Conservation (phyloP, 768 basidiomycete species). For the Suillus ampliporus region DNA sequence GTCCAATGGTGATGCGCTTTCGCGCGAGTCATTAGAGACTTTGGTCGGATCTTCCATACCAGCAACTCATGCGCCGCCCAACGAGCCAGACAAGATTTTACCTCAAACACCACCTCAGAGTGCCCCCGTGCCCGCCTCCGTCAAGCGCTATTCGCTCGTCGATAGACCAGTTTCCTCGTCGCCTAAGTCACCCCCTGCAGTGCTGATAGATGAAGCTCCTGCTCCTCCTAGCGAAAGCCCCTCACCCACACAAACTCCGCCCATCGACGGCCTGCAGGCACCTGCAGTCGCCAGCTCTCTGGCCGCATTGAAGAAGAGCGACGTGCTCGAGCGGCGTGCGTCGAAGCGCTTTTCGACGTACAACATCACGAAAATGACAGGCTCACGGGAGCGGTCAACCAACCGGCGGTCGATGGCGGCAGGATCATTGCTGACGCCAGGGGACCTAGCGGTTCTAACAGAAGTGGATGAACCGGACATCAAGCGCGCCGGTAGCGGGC, state of each 20-base stretch:
- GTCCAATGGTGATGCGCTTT: constrained; percentile 9
- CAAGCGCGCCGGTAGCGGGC: constrained; percentile 19
- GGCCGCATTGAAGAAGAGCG: constrained; percentile 86
- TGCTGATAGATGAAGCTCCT: constrained; percentile 46
- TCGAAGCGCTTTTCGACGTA: constrained; percentile 96
- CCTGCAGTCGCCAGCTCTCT: constrained; percentile 82
- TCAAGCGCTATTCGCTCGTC: constrained; percentile 81
- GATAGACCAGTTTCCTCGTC: constrained; percentile 64
- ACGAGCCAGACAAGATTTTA: constrained; percentile 29
- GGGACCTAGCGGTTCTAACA: constrained; percentile 75
- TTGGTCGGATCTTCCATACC: constrained; percentile 5
- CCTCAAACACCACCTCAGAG: constrained; percentile 35
- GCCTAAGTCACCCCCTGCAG: constrained; percentile 50
- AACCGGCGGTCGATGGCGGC: constrained; percentile 75
- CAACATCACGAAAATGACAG: constrained; percentile 93
- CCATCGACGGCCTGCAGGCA: constrained; percentile 45
- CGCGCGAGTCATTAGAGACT: constrained; percentile 20
- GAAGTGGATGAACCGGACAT: constrained; percentile 65
- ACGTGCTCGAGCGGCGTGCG: constrained; percentile 87
- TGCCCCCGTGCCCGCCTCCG: constrained; percentile 58
- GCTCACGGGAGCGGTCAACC: constrained; percentile 57
- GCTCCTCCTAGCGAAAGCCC: constrained; percentile 26
- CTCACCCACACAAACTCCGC: constrained; percentile 44
- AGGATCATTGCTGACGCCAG: constrained; percentile 64
- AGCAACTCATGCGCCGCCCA: constrained; percentile 22